Percentiles rank a stretch among this genome's conserved stretches.
Conservation (phyloP, 2,329 filamentous ascomycete genomes). For the Colletotrichum orchidophilum region DNA sequence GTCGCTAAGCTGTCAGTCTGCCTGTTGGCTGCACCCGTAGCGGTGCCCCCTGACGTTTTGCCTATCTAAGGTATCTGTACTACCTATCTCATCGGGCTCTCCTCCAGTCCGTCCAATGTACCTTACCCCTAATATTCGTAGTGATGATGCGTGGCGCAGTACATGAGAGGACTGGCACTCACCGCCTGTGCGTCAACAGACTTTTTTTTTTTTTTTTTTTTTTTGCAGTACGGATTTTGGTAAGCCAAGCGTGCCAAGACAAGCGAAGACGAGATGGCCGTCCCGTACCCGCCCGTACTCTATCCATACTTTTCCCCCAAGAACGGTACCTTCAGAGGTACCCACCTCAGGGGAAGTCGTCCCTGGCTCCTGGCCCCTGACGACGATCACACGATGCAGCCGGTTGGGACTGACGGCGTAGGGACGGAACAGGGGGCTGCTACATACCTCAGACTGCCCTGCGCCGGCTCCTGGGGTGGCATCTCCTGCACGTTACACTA, state of each 20-base stretch:
- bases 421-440: constrained; percentile 24
- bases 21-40: background rate
- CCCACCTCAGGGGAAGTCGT: background rate
- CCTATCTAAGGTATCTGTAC: background rate
- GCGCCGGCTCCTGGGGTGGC: constrained; percentile 1
- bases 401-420: constrained; percentile 2
- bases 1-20: background rate
- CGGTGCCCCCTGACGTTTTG: background rate
- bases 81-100: background rate
- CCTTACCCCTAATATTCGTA: too few relatives aligned
- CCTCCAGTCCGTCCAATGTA: too few relatives aligned
- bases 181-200: background rate
- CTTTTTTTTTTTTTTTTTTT: background rate
- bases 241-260: background rate
- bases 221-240: background rate
- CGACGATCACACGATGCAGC: constrained; percentile 29
- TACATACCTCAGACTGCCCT: constrained; percentile 26
- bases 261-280: background rate
- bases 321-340: background rate
- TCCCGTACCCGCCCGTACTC: background rate
- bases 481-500: background rate
- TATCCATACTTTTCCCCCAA: background rate
- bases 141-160: background rate
- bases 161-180: background rate
- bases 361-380: background rate